phyloP scores from a whole-genome alignment of 2,329 filamentous ascomycete species.

The Phoma sp. region DNA sequence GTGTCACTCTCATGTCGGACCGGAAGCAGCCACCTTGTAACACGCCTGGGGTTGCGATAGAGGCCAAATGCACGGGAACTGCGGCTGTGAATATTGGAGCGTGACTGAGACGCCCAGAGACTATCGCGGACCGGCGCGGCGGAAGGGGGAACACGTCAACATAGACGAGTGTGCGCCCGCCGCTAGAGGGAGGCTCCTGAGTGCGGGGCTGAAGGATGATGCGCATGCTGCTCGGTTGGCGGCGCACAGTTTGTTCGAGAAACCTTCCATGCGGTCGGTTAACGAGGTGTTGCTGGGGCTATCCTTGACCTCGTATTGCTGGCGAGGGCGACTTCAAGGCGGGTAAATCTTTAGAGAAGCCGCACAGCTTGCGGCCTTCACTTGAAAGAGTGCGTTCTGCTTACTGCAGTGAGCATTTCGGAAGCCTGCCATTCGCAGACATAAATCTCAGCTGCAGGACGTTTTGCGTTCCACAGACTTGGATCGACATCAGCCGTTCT shows the following conservation, averaged over 20 bases:
- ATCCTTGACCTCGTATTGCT: constrained; percentile 29
- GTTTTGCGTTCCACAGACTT: constrained; percentile 20
- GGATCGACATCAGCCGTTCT: constrained; percentile 27
- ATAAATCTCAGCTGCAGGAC: constrained; percentile 1
- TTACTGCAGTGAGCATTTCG: neutral
- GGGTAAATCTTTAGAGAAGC: neutral
- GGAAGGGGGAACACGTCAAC: constrained; percentile 12
- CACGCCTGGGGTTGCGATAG: constrained; percentile 5
- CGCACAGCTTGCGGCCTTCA: too few relatives aligned
- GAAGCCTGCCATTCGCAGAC: neutral
- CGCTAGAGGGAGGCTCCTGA: constrained; percentile 16
- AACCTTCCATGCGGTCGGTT: constrained; percentile 29
- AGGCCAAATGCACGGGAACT: neutral
- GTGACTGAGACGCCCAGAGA: constrained; percentile 2
- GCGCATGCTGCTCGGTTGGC: constrained; percentile 33
- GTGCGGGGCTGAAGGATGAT: constrained; percentile 29
- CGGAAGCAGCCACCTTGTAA: constrained; percentile 1
- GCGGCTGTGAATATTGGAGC: neutral
- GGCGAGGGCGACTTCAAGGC: neutral
- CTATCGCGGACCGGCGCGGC: neutral
- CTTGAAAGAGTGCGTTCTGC: neutral
- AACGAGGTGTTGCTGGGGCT: constrained; percentile 23
- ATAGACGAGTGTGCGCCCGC: constrained; percentile 2
- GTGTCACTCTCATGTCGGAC: constrained; percentile 1
- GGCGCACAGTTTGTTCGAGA: constrained; percentile 28